Evolutionary conservation across 2,329 filamentous ascomycete genomes (phyloP).

Genomic region (Lachnellula hyalina): DNA sequence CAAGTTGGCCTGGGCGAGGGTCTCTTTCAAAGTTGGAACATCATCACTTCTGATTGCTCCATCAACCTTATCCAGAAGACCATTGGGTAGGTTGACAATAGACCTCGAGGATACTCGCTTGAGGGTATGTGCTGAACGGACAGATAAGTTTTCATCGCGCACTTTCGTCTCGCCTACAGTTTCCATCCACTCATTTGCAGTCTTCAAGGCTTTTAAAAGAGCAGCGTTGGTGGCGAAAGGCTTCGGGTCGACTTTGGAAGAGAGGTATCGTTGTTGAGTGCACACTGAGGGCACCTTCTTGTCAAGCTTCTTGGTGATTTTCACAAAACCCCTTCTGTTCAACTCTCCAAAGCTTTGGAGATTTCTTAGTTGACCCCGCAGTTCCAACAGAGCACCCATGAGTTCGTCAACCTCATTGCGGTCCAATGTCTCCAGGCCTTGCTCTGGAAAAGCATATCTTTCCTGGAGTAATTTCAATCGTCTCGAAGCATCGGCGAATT

Average conservation of each 20-base stretch:
- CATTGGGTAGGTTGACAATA: slow-evolving; percentile 64
- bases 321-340: slow-evolving; percentile 89
- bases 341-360: slow-evolving; percentile 98
- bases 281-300: slow-evolving; percentile 78
- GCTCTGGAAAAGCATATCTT: slow-evolving; percentile 71
- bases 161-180: slow-evolving; percentile 71
- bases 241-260: slow-evolving; percentile 83
- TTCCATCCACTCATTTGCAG: slow-evolving; percentile 88
- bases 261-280: slow-evolving; percentile 79
- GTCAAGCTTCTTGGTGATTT: slow-evolving; percentile 98
- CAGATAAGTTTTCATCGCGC: slow-evolving; percentile 69
- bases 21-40: slow-evolving; percentile 47
- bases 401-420: slow-evolving; percentile 87
- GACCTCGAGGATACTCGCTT: slow-evolving; percentile 72
- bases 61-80: slow-evolving; percentile 66
- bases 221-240: slow-evolving; percentile 75
- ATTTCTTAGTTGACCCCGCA: slow-evolving; percentile 82
- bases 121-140: slow-evolving; percentile 63
- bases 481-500: slow-evolving; percentile 77
- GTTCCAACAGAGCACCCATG: slow-evolving; percentile 81
- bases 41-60: slow-evolving; percentile 67
- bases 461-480: slow-evolving; percentile 82
- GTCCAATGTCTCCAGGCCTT: slow-evolving; percentile 68
- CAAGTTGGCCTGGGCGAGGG: slow-evolving; percentile 54
- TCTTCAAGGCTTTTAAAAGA: slow-evolving; percentile 53